These are phyloP conservation scores for Lachnellula hyalina DNA, from an alignment of 2,329 filamentous ascomycete genomes.

Conservation along the genomic window DNA sequence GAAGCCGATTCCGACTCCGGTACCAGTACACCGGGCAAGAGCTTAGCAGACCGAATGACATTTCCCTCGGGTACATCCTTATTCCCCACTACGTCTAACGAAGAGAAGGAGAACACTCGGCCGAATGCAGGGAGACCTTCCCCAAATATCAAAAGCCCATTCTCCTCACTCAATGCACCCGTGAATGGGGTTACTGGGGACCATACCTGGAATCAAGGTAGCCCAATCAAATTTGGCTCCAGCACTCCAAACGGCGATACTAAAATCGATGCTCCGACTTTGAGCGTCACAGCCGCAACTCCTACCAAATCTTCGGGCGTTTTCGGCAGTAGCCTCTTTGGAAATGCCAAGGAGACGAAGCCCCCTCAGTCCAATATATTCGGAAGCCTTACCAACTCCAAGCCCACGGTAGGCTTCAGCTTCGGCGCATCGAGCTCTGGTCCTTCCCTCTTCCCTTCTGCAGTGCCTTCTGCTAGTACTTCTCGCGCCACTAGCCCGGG, in stretches of 20 bases:
- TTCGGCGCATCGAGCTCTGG: constrained; percentile 23
- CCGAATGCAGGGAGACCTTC: constrained; percentile 22
- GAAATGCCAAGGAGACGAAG: constrained; percentile 1
- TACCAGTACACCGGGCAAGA: constrained; percentile 40
- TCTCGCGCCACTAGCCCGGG: constrained; percentile 30
- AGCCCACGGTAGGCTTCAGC: constrained; percentile 18
- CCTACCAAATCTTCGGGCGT: constrained; percentile 14
- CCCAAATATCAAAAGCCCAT: constrained; percentile 16
- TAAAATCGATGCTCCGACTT: constrained; percentile 3
- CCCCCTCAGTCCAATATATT: constrained; percentile 15
- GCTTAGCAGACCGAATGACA: constrained; percentile 38
- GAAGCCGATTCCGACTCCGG: constrained; percentile 32
- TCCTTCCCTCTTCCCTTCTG: constrained; percentile 29
- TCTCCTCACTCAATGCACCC: constrained; percentile 15
- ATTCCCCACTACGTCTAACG: constrained; percentile 18
- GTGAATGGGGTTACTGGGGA: constrained; percentile 29
- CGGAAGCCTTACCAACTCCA: constrained; percentile 11
- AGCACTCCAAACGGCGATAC: constrained; percentile 17
- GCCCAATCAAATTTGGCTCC: constrained; percentile 41
- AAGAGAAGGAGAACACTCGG: constrained; percentile 31
- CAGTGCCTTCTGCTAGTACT: constrained; percentile 24
- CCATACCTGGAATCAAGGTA: constrained; percentile 45
- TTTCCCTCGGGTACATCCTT: constrained; percentile 21
- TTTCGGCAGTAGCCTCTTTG: constrained; percentile 13
- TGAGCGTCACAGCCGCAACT: constrained; percentile 20